Evolutionary conservation across 2,329 filamentous ascomycete genomes (phyloP), one percentile per base, ranked within the genome.

Genomic region (Colletotrichum tropicicola): DNA sequence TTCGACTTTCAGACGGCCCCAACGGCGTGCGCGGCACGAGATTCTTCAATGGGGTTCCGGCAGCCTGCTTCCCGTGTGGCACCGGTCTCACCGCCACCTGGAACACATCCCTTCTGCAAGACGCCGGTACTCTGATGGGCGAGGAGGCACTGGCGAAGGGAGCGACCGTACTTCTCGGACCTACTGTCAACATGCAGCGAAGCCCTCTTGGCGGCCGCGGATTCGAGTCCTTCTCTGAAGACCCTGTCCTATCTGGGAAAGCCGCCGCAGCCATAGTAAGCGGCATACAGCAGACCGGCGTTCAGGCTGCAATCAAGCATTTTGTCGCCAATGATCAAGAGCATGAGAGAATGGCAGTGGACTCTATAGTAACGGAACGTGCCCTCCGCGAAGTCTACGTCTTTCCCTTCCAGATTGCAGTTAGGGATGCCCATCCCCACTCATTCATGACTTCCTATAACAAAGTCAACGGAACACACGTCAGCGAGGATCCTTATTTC

Each of bases 201-300:
- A 91, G 91, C 51, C 92, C 92, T 0, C 83, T 96, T 0, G 92
- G 92, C n/a, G 92, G 93, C 15, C 85, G 93, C 60, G 94, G 93
- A 68, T 96, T 95, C 70, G 92, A 96, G 77, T 94, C 92, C 0
- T 95, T 93, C 74, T 93, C 91, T 0, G 92, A 96, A 75, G 92
- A 95, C 69, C 92, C 30, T 35, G 15, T 35, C 30, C 15, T 35
- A 13, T 12, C 10, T 35, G 30, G 30, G 15, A 9, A 12, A 2
- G 15, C 15, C 10, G 30, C 30, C 7, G 10, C 30, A 3, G 30
- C 5, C 10, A 12, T 12, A 12, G 74, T 80, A 17, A 75, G 73
- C 52, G 78, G 75, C 13, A 74, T 79, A 17, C 73, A 79, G 52
- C 72, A 72, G 4, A 73, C 69, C 25, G 75, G 75, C 13, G 73